Evolutionary conservation across 2,329 filamentous ascomycete species (phyloP), one percentile per base, ranked within the genome.

Genomic region (Fusarium secorum): DNA sequence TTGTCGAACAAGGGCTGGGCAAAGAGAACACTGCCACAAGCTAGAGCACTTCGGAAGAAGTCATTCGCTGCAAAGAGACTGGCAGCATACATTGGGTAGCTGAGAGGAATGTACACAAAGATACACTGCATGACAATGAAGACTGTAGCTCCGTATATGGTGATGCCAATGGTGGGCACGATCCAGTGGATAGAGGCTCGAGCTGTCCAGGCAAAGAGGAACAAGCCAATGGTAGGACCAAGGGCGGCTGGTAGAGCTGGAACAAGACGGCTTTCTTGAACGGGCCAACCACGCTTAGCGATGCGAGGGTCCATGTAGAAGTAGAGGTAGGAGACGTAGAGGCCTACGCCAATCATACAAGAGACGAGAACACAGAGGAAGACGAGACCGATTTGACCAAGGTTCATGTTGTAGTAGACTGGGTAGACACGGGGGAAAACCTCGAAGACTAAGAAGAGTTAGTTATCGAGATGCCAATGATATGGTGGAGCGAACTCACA

Each of bases 401-500:
- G 78, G 64, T 83, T 85, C 85, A 92, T 90, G 75, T 81, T 78
- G 79, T 92, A 91, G 74, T 85, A 81, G 41, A 83, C 83, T 5
- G 84, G 83, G 76, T 89, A 92, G 60, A 91, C 88, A 18, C 90
- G 80, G 7, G 89, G 89, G 78, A 91, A 91, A n/a, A 86, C 86
- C 74, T 91, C 89, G 75, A 91, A 91, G 78, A 82, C 79, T 81
- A 30, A 48, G 49, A 18, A 20, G 18, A 59, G 68, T 75, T 66
- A 75, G 56, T 42, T 26, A 9, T 36, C 18, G 4, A 20, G 26
- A 3, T 32, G 15, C 22, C n/a, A 10, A 5, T 11, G 33, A 8
- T 24, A 15, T n/a, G 11, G 8, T 9, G 7, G 8, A 11, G 22
- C 11, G 4, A 13, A 38, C 78, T 76, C 73, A 79, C 79, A 91